Conservation (phyloP, 441 rosid genomes). For the Lepidium campestre region DNA sequence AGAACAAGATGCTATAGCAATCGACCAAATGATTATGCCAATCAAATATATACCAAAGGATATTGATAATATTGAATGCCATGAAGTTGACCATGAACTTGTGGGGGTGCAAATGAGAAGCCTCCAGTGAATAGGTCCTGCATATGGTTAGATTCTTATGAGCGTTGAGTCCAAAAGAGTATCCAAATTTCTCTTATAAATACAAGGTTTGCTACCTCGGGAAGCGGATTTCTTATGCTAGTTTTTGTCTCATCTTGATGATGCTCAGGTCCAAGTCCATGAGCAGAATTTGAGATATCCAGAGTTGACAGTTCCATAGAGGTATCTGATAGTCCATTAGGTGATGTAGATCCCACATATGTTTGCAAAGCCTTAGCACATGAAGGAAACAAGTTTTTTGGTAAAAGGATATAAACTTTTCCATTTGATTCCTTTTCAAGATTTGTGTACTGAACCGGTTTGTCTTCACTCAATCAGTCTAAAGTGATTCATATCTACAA, state of each 20-base stretch:
- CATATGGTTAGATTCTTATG: constrained; percentile 14
- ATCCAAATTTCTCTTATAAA: not conserved
- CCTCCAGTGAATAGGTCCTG: constrained; percentile 74
- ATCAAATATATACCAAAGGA: constrained; percentile 37
- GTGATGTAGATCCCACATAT: constrained; percentile 20
- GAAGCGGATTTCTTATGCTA: constrained; percentile 60
- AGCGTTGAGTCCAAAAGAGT: not conserved
- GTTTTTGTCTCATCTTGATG: constrained; percentile 30
- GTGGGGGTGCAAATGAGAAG: constrained; percentile 34
- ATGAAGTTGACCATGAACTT: constrained; percentile 39
- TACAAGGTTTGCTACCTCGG: constrained; percentile 38
- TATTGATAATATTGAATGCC: constrained; percentile 51
- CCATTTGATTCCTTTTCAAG: not conserved
- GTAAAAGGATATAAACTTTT: not conserved
- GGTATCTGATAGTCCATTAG: constrained; percentile 27
- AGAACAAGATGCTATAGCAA: not conserved
- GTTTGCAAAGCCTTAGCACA: constrained; percentile 29
- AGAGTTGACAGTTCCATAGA: constrained; percentile 30
- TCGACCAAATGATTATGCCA: not conserved
- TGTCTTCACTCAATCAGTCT: not conserved
- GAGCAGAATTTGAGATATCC: constrained; percentile 23
- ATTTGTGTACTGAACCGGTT: not conserved
- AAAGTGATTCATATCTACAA: not conserved
- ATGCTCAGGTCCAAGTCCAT: constrained; percentile 29
- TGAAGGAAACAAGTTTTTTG: not conserved